phyloP scores from a whole-genome alignment of 1,139 yeast species.

The Scheffersomyces stambukii region DNA sequence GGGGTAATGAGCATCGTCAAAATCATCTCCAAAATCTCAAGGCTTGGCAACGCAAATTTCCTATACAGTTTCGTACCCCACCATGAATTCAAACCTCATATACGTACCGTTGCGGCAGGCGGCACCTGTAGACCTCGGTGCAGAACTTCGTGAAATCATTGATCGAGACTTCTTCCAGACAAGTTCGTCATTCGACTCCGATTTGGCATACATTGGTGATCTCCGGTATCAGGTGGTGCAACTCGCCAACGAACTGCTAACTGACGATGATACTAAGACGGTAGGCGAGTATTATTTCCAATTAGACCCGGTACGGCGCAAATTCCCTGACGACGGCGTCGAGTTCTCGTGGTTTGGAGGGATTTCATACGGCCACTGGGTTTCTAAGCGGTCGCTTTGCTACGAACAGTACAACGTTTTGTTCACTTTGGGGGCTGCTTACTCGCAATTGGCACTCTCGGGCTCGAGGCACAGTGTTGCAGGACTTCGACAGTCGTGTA shows the following conservation, averaged over 20 bases:
- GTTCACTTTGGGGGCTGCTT: slow-evolving; percentile 66
- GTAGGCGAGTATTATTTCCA: slow-evolving; percentile 30
- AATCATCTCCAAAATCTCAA: not conserved
- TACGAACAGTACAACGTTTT: slow-evolving; percentile 62
- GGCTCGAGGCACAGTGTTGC: slow-evolving; percentile 45
- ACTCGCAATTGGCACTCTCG: slow-evolving; percentile 50
- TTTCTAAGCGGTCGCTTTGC: slow-evolving; percentile 38
- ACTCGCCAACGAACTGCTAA: slow-evolving; percentile 18
- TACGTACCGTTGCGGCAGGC: slow-evolving; percentile 54
- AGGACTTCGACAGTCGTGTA: slow-evolving; percentile 60
- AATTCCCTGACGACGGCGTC: slow-evolving; percentile 40
- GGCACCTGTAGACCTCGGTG: slow-evolving; percentile 40
- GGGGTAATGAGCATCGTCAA: too few species aligned
- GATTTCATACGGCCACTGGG: slow-evolving; percentile 47
- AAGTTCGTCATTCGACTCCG: slow-evolving; percentile 51
- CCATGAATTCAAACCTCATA: slow-evolving; percentile 37
- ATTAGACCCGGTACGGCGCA: slow-evolving; percentile 21
- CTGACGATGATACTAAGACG: slow-evolving; percentile 13
- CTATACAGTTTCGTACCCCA: not conserved
- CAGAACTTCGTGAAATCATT: slow-evolving; percentile 47
- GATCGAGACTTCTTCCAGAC: slow-evolving; percentile 63
- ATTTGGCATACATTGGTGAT: slow-evolving; percentile 37
- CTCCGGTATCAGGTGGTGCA: slow-evolving; percentile 20
- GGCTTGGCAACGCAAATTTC: not conserved
- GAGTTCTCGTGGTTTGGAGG: slow-evolving; percentile 74